A percentile compares a stretch with the other conserved stretches of the same genome.
phyloP scores from a whole-genome alignment of 306 rosid species.

The Malus sylvestris region DNA sequence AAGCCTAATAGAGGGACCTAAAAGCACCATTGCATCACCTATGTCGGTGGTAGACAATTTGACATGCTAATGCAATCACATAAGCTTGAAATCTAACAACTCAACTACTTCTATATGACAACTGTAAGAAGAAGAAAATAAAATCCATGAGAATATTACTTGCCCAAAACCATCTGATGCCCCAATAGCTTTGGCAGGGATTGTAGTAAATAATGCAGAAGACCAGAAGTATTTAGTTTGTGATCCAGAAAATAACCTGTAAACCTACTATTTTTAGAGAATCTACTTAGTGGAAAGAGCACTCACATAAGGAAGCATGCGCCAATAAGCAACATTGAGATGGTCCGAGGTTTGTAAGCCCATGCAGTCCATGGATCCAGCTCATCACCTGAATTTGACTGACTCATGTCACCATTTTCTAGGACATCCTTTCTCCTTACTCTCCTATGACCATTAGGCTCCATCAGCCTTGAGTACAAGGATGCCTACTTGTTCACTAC shows the following conservation, averaged over 20 bases:
- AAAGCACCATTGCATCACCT: neutral
- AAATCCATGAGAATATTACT: neutral
- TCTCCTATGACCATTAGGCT: slow-evolving; percentile 58
- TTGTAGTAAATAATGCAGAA: neutral
- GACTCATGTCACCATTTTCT: slow-evolving; percentile 61
- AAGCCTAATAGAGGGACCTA: neutral
- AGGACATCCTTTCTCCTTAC: slow-evolving; percentile 47
- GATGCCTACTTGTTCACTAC: slow-evolving; percentile 37
- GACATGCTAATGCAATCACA: neutral
- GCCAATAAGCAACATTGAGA: slow-evolving; percentile 84
- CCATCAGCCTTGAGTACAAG: slow-evolving; percentile 44
- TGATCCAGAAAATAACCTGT: neutral
- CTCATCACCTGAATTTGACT: slow-evolving; percentile 49
- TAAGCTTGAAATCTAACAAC: neutral
- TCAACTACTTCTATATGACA: neutral
- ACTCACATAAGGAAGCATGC: slow-evolving; percentile 98
- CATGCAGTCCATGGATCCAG: slow-evolving; percentile 99
- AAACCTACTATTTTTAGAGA: neutral
- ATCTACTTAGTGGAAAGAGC: slow-evolving; percentile 14
- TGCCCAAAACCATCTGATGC: neutral
- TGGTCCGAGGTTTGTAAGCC: slow-evolving; percentile 98
- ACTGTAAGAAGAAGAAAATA: neutral
- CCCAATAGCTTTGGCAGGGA: neutral
- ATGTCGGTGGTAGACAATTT: neutral
- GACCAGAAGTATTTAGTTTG: neutral